A percentile compares a stretch with the other conserved stretches of the same genome.
phyloP scores from a whole-genome alignment of 2,329 filamentous ascomycete genomes.

The Colletotrichum aenigma region DNA sequence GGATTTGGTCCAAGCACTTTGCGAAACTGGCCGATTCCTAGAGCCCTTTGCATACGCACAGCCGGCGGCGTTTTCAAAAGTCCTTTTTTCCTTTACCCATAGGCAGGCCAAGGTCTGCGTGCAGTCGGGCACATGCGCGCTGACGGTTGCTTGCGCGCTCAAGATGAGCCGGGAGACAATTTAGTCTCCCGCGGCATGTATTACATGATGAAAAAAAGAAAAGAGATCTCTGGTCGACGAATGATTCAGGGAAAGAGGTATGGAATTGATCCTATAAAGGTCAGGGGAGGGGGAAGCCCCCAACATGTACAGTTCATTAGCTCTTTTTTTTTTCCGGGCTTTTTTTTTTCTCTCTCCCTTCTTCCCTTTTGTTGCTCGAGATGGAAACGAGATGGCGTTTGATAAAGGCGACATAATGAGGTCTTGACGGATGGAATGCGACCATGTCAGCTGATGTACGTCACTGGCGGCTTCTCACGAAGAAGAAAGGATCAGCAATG shows the following conservation, averaged over 20 bases:
- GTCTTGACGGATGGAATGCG: constrained; percentile 14
- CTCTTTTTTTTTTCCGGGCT: background rate
- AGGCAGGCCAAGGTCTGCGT: background rate
- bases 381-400: constrained; percentile 21
- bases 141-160: background rate
- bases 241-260: background rate
- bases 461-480: constrained; percentile 1
- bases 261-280: background rate
- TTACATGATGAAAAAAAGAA: background rate
- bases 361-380: background rate
- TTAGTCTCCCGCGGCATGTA: background rate
- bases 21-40: constrained; percentile 65
- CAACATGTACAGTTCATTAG: background rate
- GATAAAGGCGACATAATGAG: constrained; percentile 10
- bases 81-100: background rate
- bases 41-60: background rate
- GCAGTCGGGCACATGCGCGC: constrained; percentile 14
- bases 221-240: background rate
- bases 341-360: background rate
- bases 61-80: constrained; percentile 8
- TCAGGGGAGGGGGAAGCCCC: background rate
- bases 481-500: constrained; percentile 15
- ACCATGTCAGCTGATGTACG: background rate
- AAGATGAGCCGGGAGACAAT: background rate
- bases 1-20: constrained; percentile 99